phyloP scores from a whole-genome alignment of 179 eudicot species.

The Dionaea muscipula region DNA sequence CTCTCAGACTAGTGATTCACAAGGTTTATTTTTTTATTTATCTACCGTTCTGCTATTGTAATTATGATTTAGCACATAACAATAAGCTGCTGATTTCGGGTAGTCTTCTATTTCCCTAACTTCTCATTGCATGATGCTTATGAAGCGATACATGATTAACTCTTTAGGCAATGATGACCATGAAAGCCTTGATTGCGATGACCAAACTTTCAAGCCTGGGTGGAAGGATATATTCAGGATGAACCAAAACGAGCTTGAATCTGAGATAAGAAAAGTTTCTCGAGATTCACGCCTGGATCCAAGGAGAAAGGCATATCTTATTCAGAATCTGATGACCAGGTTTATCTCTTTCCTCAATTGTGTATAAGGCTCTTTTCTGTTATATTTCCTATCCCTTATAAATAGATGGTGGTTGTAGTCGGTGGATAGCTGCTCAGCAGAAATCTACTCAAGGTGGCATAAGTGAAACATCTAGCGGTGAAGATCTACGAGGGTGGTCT shows the following conservation, averaged over 20 bases:
- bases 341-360: slow-evolving; percentile 16
- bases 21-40: slow-evolving; percentile 33
- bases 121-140: not conserved
- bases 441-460: slow-evolving; percentile 43
- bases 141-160: not conserved
- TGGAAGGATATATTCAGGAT: slow-evolving; percentile 96
- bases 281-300: slow-evolving; percentile 92
- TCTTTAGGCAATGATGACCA: slow-evolving; percentile 40
- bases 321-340: slow-evolving; percentile 95
- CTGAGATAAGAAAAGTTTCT: slow-evolving; percentile 90
- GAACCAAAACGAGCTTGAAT: slow-evolving; percentile 95
- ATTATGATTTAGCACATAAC: not conserved
- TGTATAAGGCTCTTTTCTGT: slow-evolving; percentile 4
- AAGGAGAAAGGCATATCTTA: slow-evolving; percentile 77
- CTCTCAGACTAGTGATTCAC: slow-evolving; percentile 25
- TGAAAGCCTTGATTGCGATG: slow-evolving; percentile 50
- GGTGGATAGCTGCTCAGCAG: slow-evolving; percentile 97
- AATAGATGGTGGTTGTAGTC: slow-evolving; percentile 28
- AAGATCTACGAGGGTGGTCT: slow-evolving; percentile 43
- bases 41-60: not conserved
- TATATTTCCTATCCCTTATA: slow-evolving; percentile 8
- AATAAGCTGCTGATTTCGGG: not conserved
- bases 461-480: slow-evolving; percentile 40
- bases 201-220: slow-evolving; percentile 87
- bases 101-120: not conserved